Conservation (phyloP, 228 moss, liverwort and hornwort genomes). For the Sphagnum fallax region DNA sequence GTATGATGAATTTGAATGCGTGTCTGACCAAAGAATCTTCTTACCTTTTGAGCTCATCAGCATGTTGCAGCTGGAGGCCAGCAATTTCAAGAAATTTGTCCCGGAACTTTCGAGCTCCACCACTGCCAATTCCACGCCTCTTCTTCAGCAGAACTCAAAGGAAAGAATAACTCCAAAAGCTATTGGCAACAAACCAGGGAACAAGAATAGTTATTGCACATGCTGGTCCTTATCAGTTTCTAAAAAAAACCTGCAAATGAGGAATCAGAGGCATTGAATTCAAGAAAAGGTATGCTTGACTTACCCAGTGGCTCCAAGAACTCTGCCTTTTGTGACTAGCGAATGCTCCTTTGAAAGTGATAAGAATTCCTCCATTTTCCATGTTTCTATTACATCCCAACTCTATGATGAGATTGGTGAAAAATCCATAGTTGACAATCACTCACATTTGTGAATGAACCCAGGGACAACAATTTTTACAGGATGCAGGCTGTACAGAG, state of each 20-base stretch:
- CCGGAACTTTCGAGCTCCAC: slow-evolving; percentile 75
- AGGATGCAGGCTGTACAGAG: too few relatives aligned
- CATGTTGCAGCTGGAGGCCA: slow-evolving; percentile 69
- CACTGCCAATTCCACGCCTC: slow-evolving; percentile 26
- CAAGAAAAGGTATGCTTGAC: background rate
- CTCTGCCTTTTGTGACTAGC: slow-evolving; percentile 66
- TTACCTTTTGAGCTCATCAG: slow-evolving; percentile 80
- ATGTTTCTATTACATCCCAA: slow-evolving; percentile 57
- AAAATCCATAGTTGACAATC: background rate
- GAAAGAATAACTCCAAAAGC: too few relatives aligned
- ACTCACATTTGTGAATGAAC: background rate
- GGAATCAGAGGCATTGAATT: too few relatives aligned
- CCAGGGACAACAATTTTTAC: background rate
- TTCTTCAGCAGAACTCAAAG: too few relatives aligned
- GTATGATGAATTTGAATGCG: too few relatives aligned
- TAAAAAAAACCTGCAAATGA: too few relatives aligned
- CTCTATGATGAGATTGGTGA: background rate
- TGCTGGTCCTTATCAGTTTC: too few relatives aligned
- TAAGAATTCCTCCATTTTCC: slow-evolving; percentile 84
- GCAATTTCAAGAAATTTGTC: slow-evolving; percentile 76
- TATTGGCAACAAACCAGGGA: too few relatives aligned
- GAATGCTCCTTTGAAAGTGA: slow-evolving; percentile 63
- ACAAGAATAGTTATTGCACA: too few relatives aligned
- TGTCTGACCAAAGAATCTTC: too few relatives aligned
- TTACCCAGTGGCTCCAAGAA: slow-evolving; percentile 85